Percentiles rank a stretch among this genome's conserved stretches.
Evolutionary conservation across 2,329 filamentous ascomycete species (phyloP).

Genomic region (Herpomyces periplanetae): DNA sequence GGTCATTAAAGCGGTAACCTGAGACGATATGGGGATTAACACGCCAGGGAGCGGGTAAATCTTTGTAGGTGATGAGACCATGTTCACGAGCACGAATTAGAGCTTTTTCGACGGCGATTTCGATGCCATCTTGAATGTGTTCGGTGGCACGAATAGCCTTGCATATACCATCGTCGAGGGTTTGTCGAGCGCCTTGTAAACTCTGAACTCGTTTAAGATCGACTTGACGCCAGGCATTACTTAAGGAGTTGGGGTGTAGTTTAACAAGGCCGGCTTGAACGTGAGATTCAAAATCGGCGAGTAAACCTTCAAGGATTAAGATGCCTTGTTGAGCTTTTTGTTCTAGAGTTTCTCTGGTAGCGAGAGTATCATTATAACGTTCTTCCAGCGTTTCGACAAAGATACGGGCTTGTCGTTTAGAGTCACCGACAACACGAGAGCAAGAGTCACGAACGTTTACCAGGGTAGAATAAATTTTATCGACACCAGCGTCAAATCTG

Average conservation of each 20-base stretch:
- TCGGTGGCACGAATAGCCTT: constrained; percentile 45
- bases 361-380: constrained; percentile 50
- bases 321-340: constrained; percentile 70
- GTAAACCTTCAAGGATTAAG: constrained; percentile 42
- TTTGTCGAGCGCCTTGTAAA: constrained; percentile 27
- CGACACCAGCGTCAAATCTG: constrained; percentile 43
- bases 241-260: constrained; percentile 29
- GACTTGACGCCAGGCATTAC: constrained; percentile 35
- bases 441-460: constrained; percentile 58
- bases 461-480: constrained; percentile 46
- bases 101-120: constrained; percentile 46
- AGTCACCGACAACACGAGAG: constrained; percentile 54
- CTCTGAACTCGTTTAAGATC: too few relatives aligned
- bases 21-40: constrained; percentile 70
- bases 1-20: constrained; percentile 76
- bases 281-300: constrained; percentile 45
- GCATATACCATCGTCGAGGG: constrained; percentile 42
- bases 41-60: constrained; percentile 62
- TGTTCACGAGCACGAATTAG: constrained; percentile 32
- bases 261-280: constrained; percentile 38
- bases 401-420: constrained; percentile 40
- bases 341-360: constrained; percentile 46
- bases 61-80: constrained; percentile 52
- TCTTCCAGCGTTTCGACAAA: constrained; percentile 71
- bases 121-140: constrained; percentile 16